These are phyloP conservation scores for Tylopilus orsonianus DNA, from an alignment of 1,284 basidiomycete species.

Conservation along the genomic window DNA sequence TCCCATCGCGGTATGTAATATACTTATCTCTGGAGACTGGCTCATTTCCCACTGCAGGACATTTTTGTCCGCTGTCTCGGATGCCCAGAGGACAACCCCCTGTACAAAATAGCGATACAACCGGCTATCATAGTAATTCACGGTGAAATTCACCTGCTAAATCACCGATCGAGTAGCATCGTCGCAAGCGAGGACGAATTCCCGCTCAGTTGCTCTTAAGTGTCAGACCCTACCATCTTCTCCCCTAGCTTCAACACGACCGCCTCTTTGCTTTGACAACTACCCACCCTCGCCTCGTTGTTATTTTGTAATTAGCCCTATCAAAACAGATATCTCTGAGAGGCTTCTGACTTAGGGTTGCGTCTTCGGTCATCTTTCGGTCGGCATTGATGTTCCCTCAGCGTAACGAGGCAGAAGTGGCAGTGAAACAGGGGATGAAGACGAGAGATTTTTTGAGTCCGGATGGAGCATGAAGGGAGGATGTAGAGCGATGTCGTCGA, in stretches of 20 bases:
- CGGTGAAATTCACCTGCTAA: not conserved
- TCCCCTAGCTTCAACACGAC: not conserved
- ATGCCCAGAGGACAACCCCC: not conserved
- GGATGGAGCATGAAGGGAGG: not conserved
- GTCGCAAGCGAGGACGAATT: not conserved
- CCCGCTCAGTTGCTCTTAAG: not conserved
- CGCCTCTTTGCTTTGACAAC: not conserved
- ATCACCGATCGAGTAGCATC: not conserved
- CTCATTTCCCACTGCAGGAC: not conserved
- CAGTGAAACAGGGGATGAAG: slow-evolving; percentile 5
- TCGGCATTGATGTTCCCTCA: too few relatives aligned
- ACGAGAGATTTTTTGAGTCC: not conserved
- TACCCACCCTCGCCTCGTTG: not conserved
- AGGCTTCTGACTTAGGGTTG: too few relatives aligned
- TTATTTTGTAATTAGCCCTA: not conserved
- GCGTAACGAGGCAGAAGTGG: too few relatives aligned
- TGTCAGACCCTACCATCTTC: not conserved
- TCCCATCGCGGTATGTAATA: not conserved
- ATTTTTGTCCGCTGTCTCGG: not conserved
- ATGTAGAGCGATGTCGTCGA: not conserved
- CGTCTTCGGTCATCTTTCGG: not conserved
- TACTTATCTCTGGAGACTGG: not conserved
- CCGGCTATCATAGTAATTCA: not conserved
- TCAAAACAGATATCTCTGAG: not conserved
- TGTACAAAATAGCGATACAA: not conserved